phyloP scores from a whole-genome alignment of 208 protist genomes.

The Porcisia hertigi region DNA sequence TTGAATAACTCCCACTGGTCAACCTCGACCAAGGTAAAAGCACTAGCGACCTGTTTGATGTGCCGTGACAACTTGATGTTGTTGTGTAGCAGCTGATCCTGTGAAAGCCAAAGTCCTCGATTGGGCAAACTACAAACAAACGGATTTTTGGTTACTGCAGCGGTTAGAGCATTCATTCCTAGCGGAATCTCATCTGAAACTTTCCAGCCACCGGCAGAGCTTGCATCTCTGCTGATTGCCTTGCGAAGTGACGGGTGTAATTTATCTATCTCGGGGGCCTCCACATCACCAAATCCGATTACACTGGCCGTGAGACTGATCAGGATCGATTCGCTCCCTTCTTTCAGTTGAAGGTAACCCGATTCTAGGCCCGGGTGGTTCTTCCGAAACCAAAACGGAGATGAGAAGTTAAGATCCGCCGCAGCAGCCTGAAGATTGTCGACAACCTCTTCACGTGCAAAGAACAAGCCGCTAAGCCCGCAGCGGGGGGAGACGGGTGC shows the following conservation, averaged over 20 bases:
- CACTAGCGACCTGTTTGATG: slow-evolving; percentile 23
- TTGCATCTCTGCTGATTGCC: not conserved
- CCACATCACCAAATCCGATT: slow-evolving; percentile 60
- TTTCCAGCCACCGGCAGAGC: not conserved
- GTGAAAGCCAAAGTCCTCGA: slow-evolving; percentile 82
- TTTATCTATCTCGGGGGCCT: slow-evolving; percentile 39
- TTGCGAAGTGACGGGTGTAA: slow-evolving; percentile 58
- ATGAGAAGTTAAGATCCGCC: slow-evolving; percentile 66
- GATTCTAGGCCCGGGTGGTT: slow-evolving; percentile 67
- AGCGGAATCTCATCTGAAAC: slow-evolving; percentile 42
- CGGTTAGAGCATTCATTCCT: slow-evolving; percentile 88
- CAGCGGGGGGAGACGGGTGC: slow-evolving; percentile 47
- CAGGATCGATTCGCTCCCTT: slow-evolving; percentile 82
- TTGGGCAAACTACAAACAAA: slow-evolving; percentile 64
- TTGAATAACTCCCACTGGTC: slow-evolving; percentile 90
- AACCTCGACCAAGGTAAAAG: slow-evolving; percentile 70
- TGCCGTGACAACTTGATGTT: slow-evolving; percentile 33
- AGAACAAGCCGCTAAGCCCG: slow-evolving; percentile 81
- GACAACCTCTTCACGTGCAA: slow-evolving; percentile 83
- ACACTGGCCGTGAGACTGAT: slow-evolving; percentile 75
- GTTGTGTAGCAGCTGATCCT: slow-evolving; percentile 78
- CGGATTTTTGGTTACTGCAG: slow-evolving; percentile 65
- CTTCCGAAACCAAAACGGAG: slow-evolving; percentile 82
- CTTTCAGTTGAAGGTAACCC: slow-evolving; percentile 67
- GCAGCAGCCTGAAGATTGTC: slow-evolving; percentile 88